Evolutionary conservation across 257 asterid species (phyloP).

Genomic region (Perilla frutescens): DNA sequence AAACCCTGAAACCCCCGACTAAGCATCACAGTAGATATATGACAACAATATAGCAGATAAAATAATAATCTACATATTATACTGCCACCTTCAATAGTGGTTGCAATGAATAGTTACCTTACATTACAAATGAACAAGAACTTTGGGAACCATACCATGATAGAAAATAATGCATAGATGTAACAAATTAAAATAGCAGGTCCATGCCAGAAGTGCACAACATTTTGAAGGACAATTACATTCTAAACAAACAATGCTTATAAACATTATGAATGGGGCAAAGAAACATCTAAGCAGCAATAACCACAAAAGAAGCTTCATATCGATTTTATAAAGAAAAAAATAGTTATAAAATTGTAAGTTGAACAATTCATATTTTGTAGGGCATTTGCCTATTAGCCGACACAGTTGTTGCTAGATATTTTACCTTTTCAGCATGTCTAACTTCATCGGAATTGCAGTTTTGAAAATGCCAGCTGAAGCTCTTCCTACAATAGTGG

Average conservation of each 20-base stretch:
- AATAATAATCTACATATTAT: slow-evolving; percentile 3
- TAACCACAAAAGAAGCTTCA: slow-evolving; percentile 14
- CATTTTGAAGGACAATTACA: not conserved
- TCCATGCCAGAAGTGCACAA: slow-evolving; percentile 4
- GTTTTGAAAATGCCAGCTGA: too few species aligned
- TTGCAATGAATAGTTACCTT: not conserved
- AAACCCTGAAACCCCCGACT: not conserved
- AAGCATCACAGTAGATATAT: not conserved
- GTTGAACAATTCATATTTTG: not conserved
- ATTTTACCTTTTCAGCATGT: slow-evolving; percentile 72
- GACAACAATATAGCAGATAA: not conserved
- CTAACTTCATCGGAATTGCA: slow-evolving; percentile 72
- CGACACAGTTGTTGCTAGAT: slow-evolving; percentile 9
- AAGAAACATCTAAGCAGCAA: not conserved
- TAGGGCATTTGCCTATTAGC: slow-evolving; percentile 10
- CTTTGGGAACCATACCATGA: not conserved
- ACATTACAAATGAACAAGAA: too few species aligned
- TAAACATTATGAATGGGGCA: too few species aligned
- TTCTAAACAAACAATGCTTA: not conserved
- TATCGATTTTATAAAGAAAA: slow-evolving; percentile 6
- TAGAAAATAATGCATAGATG: not conserved
- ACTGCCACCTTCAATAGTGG: slow-evolving; percentile 13
- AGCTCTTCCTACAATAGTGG: too few species aligned
- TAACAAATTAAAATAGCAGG: not conserved
- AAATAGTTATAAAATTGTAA: not conserved